Evolutionary conservation across 1,139 yeast genomes (phyloP).

Genomic region (Taphrina deformans): DNA sequence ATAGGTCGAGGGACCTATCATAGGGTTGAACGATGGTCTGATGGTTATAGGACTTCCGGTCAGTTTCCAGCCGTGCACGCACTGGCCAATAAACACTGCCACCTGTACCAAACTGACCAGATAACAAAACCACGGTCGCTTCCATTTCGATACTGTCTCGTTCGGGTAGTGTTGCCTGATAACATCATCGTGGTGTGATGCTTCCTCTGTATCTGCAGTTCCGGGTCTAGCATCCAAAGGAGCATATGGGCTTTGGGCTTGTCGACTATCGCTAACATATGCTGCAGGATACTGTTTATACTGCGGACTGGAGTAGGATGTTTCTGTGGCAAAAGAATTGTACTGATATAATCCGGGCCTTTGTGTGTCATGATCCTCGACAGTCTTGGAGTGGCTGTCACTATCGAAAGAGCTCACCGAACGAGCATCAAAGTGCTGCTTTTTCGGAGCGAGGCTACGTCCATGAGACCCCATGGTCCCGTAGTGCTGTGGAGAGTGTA

Average conservation of each 20-base stretch:
- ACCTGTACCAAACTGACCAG: conserved; percentile 52
- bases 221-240: background rate
- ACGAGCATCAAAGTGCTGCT: background rate
- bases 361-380: background rate
- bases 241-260: background rate
- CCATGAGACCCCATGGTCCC: background rate
- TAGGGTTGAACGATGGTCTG: conserved; percentile 71
- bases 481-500: too few species aligned
- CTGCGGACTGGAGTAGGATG: background rate
- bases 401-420: background rate
- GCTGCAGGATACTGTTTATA: background rate
- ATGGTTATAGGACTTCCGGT: conserved; percentile 73
- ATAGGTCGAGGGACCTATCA: conserved; percentile 77
- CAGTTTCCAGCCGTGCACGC: conserved; percentile 57
- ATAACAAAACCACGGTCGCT: conserved; percentile 31
- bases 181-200: background rate
- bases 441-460: background rate
- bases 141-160: background rate
- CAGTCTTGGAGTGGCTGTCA: background rate
- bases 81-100: conserved; percentile 66
- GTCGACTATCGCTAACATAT: background rate
- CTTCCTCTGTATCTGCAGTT: background rate
- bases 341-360: background rate
- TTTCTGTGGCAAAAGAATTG: background rate
- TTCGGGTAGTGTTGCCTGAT: background rate